These are phyloP conservation scores for Aspergillus fructus DNA, from an alignment of 2,329 filamentous ascomycete genomes.

Conservation along the genomic window DNA sequence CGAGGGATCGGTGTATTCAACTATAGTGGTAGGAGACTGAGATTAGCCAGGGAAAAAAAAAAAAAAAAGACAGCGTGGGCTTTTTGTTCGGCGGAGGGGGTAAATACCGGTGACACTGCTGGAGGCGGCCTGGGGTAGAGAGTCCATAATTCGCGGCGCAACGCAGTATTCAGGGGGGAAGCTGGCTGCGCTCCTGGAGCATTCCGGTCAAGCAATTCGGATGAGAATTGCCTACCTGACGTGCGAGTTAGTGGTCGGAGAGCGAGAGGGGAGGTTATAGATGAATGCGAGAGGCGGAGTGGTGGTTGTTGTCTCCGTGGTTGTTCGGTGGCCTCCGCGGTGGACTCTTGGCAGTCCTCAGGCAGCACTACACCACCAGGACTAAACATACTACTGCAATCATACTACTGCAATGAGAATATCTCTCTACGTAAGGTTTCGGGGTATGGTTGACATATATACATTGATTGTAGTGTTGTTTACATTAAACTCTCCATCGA, in stretches of 20 bases:
- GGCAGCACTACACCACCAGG: background rate
- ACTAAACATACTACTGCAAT: background rate
- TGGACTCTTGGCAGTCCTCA: conserved; percentile 11
- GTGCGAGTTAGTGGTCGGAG: background rate
- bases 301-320: background rate
- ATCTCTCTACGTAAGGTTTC: background rate
- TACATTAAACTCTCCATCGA: no score
- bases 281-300: background rate
- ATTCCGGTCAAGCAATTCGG: conserved; percentile 26
- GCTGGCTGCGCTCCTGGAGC: conserved; percentile 18
- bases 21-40: conserved; percentile 47
- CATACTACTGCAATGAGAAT: background rate
- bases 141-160: conserved; percentile 39
- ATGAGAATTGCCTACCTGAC: conserved; percentile 4
- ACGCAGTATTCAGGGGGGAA: conserved; percentile 23
- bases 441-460: background rate
- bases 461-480: background rate
- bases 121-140: conserved; percentile 56
- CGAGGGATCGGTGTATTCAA: conserved; percentile 95
- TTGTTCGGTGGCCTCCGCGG: conserved; percentile 12
- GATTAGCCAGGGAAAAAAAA: conserved; percentile 16
- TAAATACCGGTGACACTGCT: conserved; percentile 69
- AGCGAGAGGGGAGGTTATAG: background rate
- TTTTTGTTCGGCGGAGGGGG: background rate
- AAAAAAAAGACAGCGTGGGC: conserved; percentile 17